These are phyloP conservation scores for Clavispora fructus DNA, from an alignment of 805 yeast species.

Conservation along the genomic window DNA sequence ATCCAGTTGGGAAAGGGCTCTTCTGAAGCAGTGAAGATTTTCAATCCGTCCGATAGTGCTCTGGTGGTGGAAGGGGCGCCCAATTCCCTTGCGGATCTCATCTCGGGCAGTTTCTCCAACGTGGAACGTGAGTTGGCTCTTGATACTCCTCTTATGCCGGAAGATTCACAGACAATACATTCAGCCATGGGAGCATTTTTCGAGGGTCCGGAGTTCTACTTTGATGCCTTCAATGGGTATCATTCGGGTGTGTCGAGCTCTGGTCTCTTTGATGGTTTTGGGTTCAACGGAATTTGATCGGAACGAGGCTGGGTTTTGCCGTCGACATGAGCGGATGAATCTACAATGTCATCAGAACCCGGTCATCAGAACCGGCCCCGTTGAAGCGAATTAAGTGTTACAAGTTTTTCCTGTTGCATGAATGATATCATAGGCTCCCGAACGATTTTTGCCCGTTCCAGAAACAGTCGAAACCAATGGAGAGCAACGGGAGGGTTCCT, in stretches of 20 bases:
- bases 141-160: not conserved
- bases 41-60: slow-evolving; percentile 6
- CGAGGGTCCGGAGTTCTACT: slow-evolving; percentile 7
- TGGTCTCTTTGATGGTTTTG: not conserved
- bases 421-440: no score
- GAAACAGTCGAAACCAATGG: no score
- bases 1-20: slow-evolving; percentile 5
- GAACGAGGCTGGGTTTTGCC: not conserved
- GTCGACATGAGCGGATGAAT: no score
- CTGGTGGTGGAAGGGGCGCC: slow-evolving; percentile 4
- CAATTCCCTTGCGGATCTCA: not conserved
- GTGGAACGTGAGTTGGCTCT: not conserved
- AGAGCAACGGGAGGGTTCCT: no score
- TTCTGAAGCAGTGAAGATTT: not conserved
- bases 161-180: not conserved
- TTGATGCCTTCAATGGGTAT: slow-evolving; percentile 3
- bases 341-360: no score
- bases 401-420: no score
- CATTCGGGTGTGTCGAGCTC: not conserved
- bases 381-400: no score
- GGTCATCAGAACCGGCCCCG: no score
- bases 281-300: not conserved
- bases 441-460: no score
- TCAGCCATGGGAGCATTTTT: slow-evolving; percentile 9
- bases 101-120: not conserved